Base-by-base conservation (phyloP, 805 yeast genomes). In the Lipomyces kockii region DNA sequence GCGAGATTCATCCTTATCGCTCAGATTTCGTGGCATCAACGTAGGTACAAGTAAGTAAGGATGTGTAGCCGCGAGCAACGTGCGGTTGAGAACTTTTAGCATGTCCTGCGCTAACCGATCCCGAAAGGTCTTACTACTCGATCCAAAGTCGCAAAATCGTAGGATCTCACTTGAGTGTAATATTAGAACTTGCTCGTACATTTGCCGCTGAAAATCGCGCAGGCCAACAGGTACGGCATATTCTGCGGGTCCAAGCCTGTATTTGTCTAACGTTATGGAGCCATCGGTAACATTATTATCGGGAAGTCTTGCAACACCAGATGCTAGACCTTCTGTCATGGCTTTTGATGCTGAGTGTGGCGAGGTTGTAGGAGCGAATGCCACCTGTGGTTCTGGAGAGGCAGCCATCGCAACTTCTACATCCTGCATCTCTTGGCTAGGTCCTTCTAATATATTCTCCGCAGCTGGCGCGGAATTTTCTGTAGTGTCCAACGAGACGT, bases 101-200 rank as follows among this genome's bases (percentile, higher is more conserved):
- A 94, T 82, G 0, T 96, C 88, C 74, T 91, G 91, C n/a, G 87
- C 81, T 49, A 90, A 85, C 58, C 83, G 83, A 60, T 85, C 87
- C 12, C 69, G 56, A 3, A 63, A 56, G 58, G 77, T 73, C n/a
- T 76, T 68, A 8, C 80, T 78, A 54, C 78, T 81, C 63, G 81
- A 80, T 43, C 80, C 78, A 0, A 83, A 79, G 76, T 92, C 97
- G 75, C 91, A 92, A 76, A 89, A 93, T 78, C 92, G 88, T 73
- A 94, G 81, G 66, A 94, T 92, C 76, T 93, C 98, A 43, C 94
- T 87, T 76, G 93, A 94, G 78, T 94, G 98, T 53, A 92, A 81
- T 1, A 97, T 90, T 12, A 94, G 90, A 37, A 95, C 92, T 76
- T 92, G 97, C 77, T 94, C 97, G 11, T 93, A 91, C 62, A 94